phyloP scores from a whole-genome alignment of 2,329 filamentous ascomycete genomes.

The Magnaporthiopsis incrustans region DNA sequence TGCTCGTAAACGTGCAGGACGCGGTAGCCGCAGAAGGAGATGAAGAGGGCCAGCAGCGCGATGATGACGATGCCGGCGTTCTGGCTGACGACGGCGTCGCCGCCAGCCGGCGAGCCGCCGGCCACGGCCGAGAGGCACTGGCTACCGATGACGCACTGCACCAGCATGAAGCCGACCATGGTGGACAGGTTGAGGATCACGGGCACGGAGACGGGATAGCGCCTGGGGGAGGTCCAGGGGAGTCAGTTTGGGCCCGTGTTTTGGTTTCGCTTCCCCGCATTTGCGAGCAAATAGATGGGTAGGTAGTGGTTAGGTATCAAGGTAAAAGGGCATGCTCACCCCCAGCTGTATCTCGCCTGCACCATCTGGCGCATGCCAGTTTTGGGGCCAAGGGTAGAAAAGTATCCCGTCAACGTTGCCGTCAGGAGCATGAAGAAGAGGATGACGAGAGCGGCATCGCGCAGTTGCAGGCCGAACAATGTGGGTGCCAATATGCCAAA shows the following conservation, averaged over 20 bases:
- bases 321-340: slow-evolving; percentile 25
- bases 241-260: slow-evolving; percentile 7
- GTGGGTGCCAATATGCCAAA: slow-evolving; percentile 56
- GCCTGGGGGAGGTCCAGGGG: slow-evolving; percentile 20
- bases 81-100: background rate
- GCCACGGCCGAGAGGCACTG: slow-evolving; percentile 49
- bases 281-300: background rate
- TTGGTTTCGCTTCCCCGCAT: too few relatives aligned
- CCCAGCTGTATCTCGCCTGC: slow-evolving; percentile 55
- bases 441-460: slow-evolving; percentile 50
- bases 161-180: slow-evolving; percentile 54
- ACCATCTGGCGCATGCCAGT: slow-evolving; percentile 61
- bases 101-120: slow-evolving; percentile 18
- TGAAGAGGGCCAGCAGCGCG: slow-evolving; percentile 11
- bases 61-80: slow-evolving; percentile 10
- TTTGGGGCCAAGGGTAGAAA: slow-evolving; percentile 50
- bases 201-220: slow-evolving; percentile 50
- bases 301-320: too few relatives aligned
- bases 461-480: slow-evolving; percentile 40
- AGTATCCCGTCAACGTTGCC: slow-evolving; percentile 44
- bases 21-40: slow-evolving; percentile 14
- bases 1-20: slow-evolving; percentile 15
- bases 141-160: slow-evolving; percentile 53
- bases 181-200: slow-evolving; percentile 56
- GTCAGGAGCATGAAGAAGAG: slow-evolving; percentile 54